Base-by-base conservation (phyloP, 2,329 filamentous ascomycete genomes). In the Acrodontium crateriforme region DNA sequence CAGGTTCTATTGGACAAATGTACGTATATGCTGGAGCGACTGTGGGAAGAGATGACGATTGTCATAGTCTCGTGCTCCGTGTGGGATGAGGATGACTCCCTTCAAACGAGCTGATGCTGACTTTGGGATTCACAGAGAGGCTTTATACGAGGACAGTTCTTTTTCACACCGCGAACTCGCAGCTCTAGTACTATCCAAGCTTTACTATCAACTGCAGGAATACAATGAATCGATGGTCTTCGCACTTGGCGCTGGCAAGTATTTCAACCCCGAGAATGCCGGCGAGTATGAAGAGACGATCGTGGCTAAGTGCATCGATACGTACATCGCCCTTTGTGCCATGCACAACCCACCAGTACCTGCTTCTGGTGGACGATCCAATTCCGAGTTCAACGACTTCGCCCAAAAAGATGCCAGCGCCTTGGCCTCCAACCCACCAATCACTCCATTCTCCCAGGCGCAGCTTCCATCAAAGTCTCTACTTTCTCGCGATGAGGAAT, bases 181-280 rank as follows among this genome's bases (percentile, higher is more conserved):
- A 30, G 89, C 89, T 29, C 69, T 98, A 27, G 84, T 98, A 30
- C 79, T 92, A 23, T 80, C 89, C 45, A 98, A 98, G 68, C 84
- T 95, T 43, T 98, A 95, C 64, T 98, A 95, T 54, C 89, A 98
- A 54, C 74, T 98, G 29, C 84, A 94, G 60, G 89, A 89, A 55
- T 98, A 98, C 65, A 89, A 94, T 54, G 89, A 98, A 63, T 94
- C 87, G 59, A 95, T 98, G 87, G 80, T 82, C 28, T 95, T 98
- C 58, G 89, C 89, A 39, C 72, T 98, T 24, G 85, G 84, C 34
- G 85, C 89, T 14, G 89, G 89, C 35, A 82, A 94, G 53, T 74
- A 93, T 27, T 94, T 98, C 67, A 82, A 91, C 62, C 71, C 95
- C 41, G 81, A 94, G 49, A 70, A 77, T 30, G 78, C 81, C 28